Evolutionary conservation across 805 yeast species (phyloP).

Genomic region (Candida maris): DNA sequence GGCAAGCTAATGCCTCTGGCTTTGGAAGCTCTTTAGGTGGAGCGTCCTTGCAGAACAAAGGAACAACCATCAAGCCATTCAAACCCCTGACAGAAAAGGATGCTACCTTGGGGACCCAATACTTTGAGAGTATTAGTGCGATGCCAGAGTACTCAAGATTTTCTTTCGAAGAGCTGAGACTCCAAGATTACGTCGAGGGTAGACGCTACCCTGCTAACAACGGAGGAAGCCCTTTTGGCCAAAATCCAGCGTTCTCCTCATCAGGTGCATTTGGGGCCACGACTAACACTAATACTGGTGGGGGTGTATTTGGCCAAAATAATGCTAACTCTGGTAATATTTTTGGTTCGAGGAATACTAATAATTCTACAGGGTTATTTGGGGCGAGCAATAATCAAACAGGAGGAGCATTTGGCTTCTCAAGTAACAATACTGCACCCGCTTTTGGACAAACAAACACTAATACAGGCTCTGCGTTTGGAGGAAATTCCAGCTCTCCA

Average conservation of each 20-base stretch:
- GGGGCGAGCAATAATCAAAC: slow-evolving; percentile 29
- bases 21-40: slow-evolving; percentile 30
- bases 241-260: slow-evolving; percentile 30
- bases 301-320: slow-evolving; percentile 44
- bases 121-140: slow-evolving; percentile 70
- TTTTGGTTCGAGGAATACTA: slow-evolving; percentile 19
- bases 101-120: slow-evolving; percentile 48
- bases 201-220: slow-evolving; percentile 52
- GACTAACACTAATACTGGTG: slow-evolving; percentile 20
- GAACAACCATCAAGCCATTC: slow-evolving; percentile 72
- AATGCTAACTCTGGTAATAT: slow-evolving; percentile 19
- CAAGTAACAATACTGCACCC: slow-evolving; percentile 13
- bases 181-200: slow-evolving; percentile 78
- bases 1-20: slow-evolving; percentile 31
- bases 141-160: slow-evolving; percentile 88
- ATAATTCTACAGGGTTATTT: slow-evolving; percentile 13
- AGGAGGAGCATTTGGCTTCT: slow-evolving; percentile 24
- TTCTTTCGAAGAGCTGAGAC: slow-evolving; percentile 84
- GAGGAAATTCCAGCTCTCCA: slow-evolving; percentile 35
- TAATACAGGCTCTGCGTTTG: slow-evolving; percentile 13
- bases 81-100: slow-evolving; percentile 72
- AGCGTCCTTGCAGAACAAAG: slow-evolving; percentile 43
- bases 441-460: slow-evolving; percentile 22
- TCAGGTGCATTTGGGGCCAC: slow-evolving; percentile 15
- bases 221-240: slow-evolving; percentile 28